These are phyloP conservation scores for Calonectria multiphialidica DNA, from an alignment of 2,329 filamentous ascomycete genomes.

Conservation along the genomic window DNA sequence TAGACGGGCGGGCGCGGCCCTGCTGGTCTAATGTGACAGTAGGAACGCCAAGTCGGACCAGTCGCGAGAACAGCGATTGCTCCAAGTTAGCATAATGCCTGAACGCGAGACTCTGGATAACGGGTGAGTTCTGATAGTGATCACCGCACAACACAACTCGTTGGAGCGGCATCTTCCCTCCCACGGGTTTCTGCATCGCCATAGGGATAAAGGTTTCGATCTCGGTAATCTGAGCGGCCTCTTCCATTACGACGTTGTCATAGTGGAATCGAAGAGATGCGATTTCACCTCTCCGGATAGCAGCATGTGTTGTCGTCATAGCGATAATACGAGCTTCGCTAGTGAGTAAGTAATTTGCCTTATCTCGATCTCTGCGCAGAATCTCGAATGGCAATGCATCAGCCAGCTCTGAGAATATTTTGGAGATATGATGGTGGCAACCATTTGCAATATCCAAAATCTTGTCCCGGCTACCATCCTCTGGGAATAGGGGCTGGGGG, in stretches of 20 bases:
- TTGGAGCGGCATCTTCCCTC: constrained; percentile 82
- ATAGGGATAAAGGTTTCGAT: constrained; percentile 97
- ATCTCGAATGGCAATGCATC: constrained; percentile 97
- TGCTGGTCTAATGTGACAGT: constrained; percentile 92
- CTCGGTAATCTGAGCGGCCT: constrained; percentile 97
- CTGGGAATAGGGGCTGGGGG: constrained; percentile 85
- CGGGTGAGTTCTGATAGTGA: constrained; percentile 95
- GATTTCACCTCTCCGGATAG: constrained; percentile 93
- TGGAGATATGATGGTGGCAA: constrained; percentile 89
- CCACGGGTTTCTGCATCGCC: constrained; percentile 85
- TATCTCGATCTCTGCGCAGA: constrained; percentile 87
- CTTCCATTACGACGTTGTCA: constrained; percentile 98
- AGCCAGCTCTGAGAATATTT: constrained; percentile 91
- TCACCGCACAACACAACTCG: constrained; percentile 94
- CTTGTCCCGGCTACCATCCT: constrained; percentile 72
- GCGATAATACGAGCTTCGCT: constrained; percentile 98
- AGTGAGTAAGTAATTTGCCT: constrained; percentile 93
- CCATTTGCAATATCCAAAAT: constrained; percentile 82
- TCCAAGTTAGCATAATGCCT: constrained; percentile 96
- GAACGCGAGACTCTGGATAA: constrained; percentile 95
- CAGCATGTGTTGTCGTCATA: constrained; percentile 98
- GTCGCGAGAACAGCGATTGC: constrained; percentile 91
- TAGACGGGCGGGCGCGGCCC: constrained; percentile 87
- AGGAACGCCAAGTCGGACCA: constrained; percentile 93
- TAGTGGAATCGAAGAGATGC: constrained; percentile 94